Evolutionary conservation across 75 land plant species (phyloP).

Genomic region (Cryptomeria japonica): DNA sequence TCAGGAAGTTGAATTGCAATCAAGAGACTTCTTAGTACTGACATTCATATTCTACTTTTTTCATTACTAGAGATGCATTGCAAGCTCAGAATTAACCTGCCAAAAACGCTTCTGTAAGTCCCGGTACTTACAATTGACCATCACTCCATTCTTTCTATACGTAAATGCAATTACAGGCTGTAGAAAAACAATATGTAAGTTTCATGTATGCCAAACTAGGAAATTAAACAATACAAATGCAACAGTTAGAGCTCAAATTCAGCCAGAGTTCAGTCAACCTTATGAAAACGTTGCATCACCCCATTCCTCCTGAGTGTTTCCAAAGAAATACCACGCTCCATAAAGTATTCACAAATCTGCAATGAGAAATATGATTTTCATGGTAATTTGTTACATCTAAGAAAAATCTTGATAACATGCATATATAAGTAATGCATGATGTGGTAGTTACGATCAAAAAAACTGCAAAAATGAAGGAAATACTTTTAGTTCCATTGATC

Average conservation of each 20-base stretch:
- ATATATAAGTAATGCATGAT: not conserved
- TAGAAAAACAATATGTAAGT: slow-evolving; percentile 2
- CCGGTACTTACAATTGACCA: slow-evolving; percentile 89
- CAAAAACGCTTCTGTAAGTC: slow-evolving; percentile 66
- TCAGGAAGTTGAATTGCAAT: not conserved
- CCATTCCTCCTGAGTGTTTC: slow-evolving; percentile 61
- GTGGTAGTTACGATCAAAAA: not conserved
- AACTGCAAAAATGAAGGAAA: not conserved
- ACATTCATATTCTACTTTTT: not conserved
- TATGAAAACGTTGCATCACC: slow-evolving; percentile 48
- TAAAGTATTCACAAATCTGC: slow-evolving; percentile 57
- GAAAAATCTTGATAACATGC: not conserved
- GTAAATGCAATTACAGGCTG: slow-evolving; percentile 84
- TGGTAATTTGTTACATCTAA: not conserved
- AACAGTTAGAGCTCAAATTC: not conserved
- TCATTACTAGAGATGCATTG: not conserved
- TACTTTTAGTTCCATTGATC: not conserved
- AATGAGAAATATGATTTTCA: slow-evolving; percentile 7
- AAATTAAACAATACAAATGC: not conserved
- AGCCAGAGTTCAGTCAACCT: slow-evolving; percentile 18
- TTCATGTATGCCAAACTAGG: not conserved
- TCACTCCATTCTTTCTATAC: slow-evolving; percentile 49
- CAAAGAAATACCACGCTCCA: slow-evolving; percentile 51
- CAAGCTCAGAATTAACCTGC: slow-evolving; percentile 53
- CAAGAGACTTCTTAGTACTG: not conserved